Percentiles rank a stretch among this genome's conserved stretches.
Conservation (phyloP, 345 rosid genomes). For the Pistacia atlantica region DNA sequence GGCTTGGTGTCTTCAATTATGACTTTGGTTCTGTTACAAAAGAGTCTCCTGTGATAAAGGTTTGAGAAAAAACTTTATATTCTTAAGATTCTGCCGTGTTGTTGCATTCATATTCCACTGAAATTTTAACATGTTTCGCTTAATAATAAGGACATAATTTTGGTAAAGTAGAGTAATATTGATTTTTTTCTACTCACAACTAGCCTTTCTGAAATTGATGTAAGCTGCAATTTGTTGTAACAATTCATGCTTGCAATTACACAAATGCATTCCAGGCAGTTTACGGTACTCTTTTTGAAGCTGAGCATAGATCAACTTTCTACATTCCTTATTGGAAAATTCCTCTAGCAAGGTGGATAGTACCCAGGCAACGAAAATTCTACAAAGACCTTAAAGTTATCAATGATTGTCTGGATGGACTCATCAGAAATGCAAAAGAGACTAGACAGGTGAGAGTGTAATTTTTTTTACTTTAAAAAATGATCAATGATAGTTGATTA, state of each 20-base stretch:
- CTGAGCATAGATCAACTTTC: constrained; percentile 96
- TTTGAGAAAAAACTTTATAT: constrained; percentile 20
- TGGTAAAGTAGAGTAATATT: background rate
- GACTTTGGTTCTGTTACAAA: constrained; percentile 92
- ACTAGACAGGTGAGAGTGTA: constrained; percentile 67
- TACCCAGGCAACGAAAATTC: constrained; percentile 90
- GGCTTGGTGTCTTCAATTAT: constrained; percentile 90
- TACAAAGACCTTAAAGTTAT: constrained; percentile 80
- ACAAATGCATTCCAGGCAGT: constrained; percentile 61
- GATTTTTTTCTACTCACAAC: background rate
- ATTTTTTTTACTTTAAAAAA: background rate
- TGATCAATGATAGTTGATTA: background rate
- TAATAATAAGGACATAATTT: background rate
- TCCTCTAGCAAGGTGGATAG: constrained; percentile 88
- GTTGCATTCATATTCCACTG: background rate
- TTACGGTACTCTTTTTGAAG: constrained; percentile 96
- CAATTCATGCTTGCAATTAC: background rate
- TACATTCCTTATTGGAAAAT: constrained; percentile 94
- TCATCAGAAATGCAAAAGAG: constrained; percentile 90
- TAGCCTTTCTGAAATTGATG: background rate
- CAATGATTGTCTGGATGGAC: constrained; percentile 92
- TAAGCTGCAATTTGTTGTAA: background rate
- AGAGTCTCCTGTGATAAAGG: constrained; percentile 97
- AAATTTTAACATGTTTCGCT: constrained; percentile 2
- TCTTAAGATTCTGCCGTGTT: background rate